Conservation (phyloP, 495 filamentous ascomycete species). For the Paragyromitra xinjiangensis region DNA sequence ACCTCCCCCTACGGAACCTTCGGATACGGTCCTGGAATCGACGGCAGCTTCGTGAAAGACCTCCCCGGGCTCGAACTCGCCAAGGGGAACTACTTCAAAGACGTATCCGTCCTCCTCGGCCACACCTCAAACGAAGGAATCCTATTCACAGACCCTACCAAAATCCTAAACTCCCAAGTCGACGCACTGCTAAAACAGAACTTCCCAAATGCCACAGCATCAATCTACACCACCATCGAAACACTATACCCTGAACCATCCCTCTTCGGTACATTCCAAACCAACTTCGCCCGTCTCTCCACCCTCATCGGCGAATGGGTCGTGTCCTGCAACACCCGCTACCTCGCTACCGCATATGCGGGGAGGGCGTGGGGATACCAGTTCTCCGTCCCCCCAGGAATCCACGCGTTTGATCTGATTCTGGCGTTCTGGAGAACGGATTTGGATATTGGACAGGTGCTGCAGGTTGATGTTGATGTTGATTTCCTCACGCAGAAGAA, state of each 20-base stretch:
- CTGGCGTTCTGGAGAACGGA: conserved; percentile 53
- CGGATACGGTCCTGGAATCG: conserved; percentile 62
- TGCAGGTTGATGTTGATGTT: conserved; percentile 51
- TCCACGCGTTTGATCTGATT: conserved; percentile 50
- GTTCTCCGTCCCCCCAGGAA: conserved; percentile 49
- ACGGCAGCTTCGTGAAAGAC: conserved; percentile 62
- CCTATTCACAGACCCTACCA: conserved; percentile 49
- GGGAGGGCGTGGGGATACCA: conserved; percentile 46
- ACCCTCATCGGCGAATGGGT: conserved; percentile 49
- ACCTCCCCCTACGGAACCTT: conserved; percentile 59
- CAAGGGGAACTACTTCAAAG: conserved; percentile 61
- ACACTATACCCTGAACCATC: conserved; percentile 45
- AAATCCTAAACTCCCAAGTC: conserved; percentile 37
- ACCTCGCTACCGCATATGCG: conserved; percentile 45
- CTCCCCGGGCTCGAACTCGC: conserved; percentile 61
- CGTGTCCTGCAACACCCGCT: conserved; percentile 47
- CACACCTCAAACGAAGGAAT: conserved; percentile 49
- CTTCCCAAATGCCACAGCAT: conserved; percentile 38
- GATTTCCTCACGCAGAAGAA: conserved; percentile 51
- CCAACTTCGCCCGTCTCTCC: conserved; percentile 35
- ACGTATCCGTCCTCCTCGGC: conserved; percentile 43
- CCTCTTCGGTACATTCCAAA: conserved; percentile 31
- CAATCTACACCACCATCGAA: neutral
- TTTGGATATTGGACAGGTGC: conserved; percentile 47
- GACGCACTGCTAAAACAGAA: conserved; percentile 34